A percentile compares a stretch with the other conserved stretches of the same genome.
Evolutionary conservation across 2,329 filamentous ascomycete species (phyloP).

Genomic region (Scedosporium aurantiacum): DNA sequence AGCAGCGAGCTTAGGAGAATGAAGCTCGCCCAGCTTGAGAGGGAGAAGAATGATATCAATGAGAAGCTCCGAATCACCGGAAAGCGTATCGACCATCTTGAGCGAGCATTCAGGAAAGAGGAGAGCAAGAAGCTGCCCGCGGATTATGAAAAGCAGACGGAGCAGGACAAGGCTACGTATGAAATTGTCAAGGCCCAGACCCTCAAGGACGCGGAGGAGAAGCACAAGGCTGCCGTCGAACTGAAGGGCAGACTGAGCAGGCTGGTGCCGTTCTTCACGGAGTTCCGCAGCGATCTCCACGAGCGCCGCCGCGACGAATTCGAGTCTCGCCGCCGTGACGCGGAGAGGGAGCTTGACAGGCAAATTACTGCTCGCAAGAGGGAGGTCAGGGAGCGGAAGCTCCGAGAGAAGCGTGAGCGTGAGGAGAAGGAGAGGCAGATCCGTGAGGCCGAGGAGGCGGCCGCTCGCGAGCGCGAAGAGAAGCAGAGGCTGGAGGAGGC

Average conservation of each 20-base stretch:
- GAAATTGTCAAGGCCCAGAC: slow-evolving; percentile 69
- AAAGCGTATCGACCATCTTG: slow-evolving; percentile 93
- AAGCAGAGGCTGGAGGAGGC: slow-evolving; percentile 70
- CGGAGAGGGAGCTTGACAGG: slow-evolving; percentile 85
- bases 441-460: slow-evolving; percentile 77
- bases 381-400: slow-evolving; percentile 73
- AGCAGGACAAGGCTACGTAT: slow-evolving; percentile 68
- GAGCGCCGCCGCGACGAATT: slow-evolving; percentile 90
- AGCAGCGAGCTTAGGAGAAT: slow-evolving; percentile 83
- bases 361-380: slow-evolving; percentile 81
- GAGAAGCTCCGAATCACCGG: slow-evolving; percentile 84
- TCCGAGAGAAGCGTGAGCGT: slow-evolving; percentile 70
- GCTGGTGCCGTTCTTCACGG: slow-evolving; percentile 74
- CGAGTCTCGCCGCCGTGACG: slow-evolving; percentile 82
- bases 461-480: slow-evolving; percentile 74
- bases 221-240: slow-evolving; percentile 85
- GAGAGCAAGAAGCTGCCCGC: slow-evolving; percentile 82
- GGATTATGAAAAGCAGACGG: slow-evolving; percentile 76
- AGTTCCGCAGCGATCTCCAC: slow-evolving; percentile 70
- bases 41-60: slow-evolving; percentile 93
- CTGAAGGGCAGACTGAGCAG: slow-evolving; percentile 86
- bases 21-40: slow-evolving; percentile 91
- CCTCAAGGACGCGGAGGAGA: slow-evolving; percentile 67
- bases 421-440: slow-evolving; percentile 73
- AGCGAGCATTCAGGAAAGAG: slow-evolving; percentile 92